Base-by-base conservation (phyloP, 768 basidiomycete species). In the Suillus occidentalis region DNA sequence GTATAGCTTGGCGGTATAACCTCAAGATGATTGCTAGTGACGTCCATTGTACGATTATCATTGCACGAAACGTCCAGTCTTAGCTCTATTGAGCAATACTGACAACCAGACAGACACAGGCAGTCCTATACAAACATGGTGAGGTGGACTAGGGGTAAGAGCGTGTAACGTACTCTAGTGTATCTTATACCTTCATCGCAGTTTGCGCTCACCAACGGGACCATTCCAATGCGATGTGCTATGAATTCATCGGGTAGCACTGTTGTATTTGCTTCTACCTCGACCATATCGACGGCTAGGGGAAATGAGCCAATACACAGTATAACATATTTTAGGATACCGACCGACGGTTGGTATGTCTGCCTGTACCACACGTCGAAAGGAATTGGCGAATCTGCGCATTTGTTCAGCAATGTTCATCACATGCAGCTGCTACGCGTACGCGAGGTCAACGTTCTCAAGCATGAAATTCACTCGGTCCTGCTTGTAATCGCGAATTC, bases 191-290 rank as follows among this genome's bases (percentile, higher is more conserved):
- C 92, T 72, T 94, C 92, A 66, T 95, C 93, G 69, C 94, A 96
- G 68, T 92, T 92, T 45, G 87, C 82, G 76, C 94, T 96, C 60
- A 90, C 82, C 28, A 99, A 82, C 9, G 97, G 97, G 36, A 99
- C 84, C 87, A 97, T 91, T 28, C 97, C 97, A 37, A 99, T 82
- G 60, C 97, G 87, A 77, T 99, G 97, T 0, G 95, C 94, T 66
- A 99, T 91, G 80, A 95, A 97, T 79, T 99, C 97, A 78, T 99
- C 97, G 2, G 96, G 94, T 25, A 99, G 80, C 4, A 97, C 96
- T 2, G 93, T 89, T 6, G 94, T 95, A 76, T 99, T 99, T 63
- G 85, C 85, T 65, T 90, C 86, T 68, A 99, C 91, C 77, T 95
- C 92, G 13, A 99, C 97, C 78, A 97, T 90, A 80, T 99, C 97